Base-by-base conservation (phyloP, 805 yeast species). In the Lipomyces spencermartinsiae region DNA sequence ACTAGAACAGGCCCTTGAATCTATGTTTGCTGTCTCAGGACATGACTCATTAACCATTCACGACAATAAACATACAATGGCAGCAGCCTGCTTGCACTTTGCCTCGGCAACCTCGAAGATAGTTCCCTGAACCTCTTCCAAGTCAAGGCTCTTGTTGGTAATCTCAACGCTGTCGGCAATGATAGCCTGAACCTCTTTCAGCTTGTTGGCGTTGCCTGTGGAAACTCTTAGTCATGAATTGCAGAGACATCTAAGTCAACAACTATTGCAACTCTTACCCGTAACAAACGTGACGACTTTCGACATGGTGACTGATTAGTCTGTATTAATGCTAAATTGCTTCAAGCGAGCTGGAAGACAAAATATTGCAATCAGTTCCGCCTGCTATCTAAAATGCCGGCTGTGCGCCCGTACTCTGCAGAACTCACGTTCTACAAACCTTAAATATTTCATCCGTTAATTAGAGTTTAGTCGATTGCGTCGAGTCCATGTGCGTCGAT, bases 111-210 rank as follows among this genome's bases (percentile, higher is more conserved):
- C 94, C 64, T 90, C 91, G 55, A 88, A 89, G 59, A 93, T 85
- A 29, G 94, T 80, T 37, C 97, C 99, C 80, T 95, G 99, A 58
- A 95, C 79, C 80, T 95, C 99, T 61, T 89, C 95, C 22, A 95
- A 81, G 76, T 95, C 99, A 39, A 96, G 77, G 39, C 87, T 82
- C 69, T 85, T 80, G 78, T 90, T 93, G 29, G 82, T 81, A 66
- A 95, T 84, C 49, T 75, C 78, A 77, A 74, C 60, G 80, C 75
- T 5, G 73, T 72, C 58, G 62, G 76, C 74, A 8, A 94, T 84
- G 62, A 94, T 90, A 63, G 89, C 87, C 70, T 88, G 84, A 29
- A 94, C 97, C 78, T 94, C 99, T 72, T 85, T 86, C 68, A 93
- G 83, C 78, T 95, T 95, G 80, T 94, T 93, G 66, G 88, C 87